Percentiles rank a stretch among this genome's conserved stretches.
Evolutionary conservation across 352 stramenopile genomes (phyloP).

Genomic region (Paralagenidium karlingii): DNA sequence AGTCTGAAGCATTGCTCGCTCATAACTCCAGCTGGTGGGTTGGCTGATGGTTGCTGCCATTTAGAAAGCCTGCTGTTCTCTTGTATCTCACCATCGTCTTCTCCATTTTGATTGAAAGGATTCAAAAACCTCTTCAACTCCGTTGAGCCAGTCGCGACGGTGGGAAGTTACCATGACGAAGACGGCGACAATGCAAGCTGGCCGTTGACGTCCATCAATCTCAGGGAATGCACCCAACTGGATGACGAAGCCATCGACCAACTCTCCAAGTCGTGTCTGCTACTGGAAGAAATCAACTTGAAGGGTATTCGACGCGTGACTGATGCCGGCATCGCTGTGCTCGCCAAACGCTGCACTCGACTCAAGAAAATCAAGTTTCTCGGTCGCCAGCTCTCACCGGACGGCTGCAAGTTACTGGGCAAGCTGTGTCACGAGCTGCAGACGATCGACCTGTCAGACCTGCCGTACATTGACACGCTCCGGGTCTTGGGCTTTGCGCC

Average conservation of each 20-base stretch:
- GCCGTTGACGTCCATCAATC: constrained; percentile 19
- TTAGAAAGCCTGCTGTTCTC: too few species aligned
- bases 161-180: constrained; percentile 21
- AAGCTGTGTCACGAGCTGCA: constrained; percentile 33
- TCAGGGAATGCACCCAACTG: constrained; percentile 37
- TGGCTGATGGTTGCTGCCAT: too few species aligned
- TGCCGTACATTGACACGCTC: constrained; percentile 28
- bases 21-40: too few species aligned
- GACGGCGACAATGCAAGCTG: constrained; percentile 3
- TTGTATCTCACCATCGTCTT: too few species aligned
- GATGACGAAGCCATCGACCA: constrained; percentile 22
- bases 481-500: constrained; percentile 13
- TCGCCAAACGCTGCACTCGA: constrained; percentile 31
- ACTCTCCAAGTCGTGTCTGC: constrained; percentile 17
- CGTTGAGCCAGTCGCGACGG: too few species aligned
- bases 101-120: too few species aligned
- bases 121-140: constrained; percentile 39
- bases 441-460: constrained; percentile 29
- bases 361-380: constrained; percentile 34
- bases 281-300: constrained; percentile 31
- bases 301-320: constrained; percentile 44
- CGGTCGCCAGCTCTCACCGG: constrained; percentile 23
- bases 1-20: constrained; percentile 29
- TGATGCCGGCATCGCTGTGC: constrained; percentile 23
- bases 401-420: constrained; percentile 33